A percentile compares a stretch with the other conserved stretches of the same genome.
Conservation (phyloP, 352 stramenopile genomes). For the Lagenidium giganteum region DNA sequence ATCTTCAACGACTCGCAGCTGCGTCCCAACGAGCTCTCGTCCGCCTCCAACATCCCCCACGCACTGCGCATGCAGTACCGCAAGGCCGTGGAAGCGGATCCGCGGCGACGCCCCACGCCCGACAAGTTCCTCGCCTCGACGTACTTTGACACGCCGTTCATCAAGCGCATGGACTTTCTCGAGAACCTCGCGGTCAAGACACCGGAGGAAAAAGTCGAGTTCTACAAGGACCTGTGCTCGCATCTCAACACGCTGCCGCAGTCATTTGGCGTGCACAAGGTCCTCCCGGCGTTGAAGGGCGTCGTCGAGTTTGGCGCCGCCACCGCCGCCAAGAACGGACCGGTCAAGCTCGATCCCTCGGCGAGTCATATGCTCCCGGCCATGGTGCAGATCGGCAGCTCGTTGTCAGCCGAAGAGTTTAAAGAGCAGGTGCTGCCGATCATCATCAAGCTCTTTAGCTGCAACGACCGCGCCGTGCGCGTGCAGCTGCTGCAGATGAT, state of each 20-base stretch:
- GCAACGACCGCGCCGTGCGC: conserved; percentile 87
- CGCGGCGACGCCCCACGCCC: conserved; percentile 60
- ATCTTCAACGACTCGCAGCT: conserved; percentile 74
- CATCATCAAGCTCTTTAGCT: conserved; percentile 88
- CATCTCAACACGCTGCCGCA: conserved; percentile 60
- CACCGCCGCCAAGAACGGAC: conserved; percentile 46
- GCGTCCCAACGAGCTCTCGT: conserved; percentile 42
- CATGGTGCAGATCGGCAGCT: conserved; percentile 83
- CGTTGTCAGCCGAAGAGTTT: conserved; percentile 76
- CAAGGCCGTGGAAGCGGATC: conserved; percentile 77
- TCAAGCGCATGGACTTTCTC: conserved; percentile 91
- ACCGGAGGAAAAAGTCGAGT: conserved; percentile 90
- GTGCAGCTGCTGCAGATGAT: conserved; percentile 91
- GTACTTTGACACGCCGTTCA: conserved; percentile 91
- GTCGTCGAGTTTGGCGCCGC: conserved; percentile 77
- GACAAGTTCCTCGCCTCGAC: conserved; percentile 86
- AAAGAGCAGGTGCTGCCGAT: conserved; percentile 85
- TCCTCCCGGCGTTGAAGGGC: conserved; percentile 76
- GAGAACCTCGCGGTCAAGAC: conserved; percentile 93
- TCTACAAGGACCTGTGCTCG: conserved; percentile 91
- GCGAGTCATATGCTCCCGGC: conserved; percentile 85
- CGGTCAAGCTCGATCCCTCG: conserved; percentile 76
- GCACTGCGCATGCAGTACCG: conserved; percentile 64
- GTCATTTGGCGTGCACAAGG: conserved; percentile 81
- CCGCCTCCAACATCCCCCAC: conserved; percentile 59